Conservation (phyloP, 176 grass and related monocot species). For the Pontederia paniculata region DNA sequence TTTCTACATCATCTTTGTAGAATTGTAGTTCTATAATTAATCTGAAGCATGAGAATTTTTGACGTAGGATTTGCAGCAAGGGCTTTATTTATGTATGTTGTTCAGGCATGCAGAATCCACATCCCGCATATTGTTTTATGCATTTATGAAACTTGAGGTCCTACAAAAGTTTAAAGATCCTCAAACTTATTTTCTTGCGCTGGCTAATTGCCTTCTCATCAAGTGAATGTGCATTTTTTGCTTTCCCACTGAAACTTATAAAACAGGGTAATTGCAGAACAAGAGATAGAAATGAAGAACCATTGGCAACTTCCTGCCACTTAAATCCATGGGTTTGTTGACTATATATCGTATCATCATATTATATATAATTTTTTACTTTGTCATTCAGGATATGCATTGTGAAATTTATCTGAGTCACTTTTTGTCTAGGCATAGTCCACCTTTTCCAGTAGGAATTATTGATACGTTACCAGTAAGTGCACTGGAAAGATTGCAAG, state of each 20-base stretch:
- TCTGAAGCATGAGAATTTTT: too few species aligned
- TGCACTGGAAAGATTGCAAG: conserved; percentile 11
- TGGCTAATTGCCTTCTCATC: too few species aligned
- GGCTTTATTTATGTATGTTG: too few species aligned
- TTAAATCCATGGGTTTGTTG: conserved; percentile 8
- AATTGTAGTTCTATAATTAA: too few species aligned
- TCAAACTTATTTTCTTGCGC: too few species aligned
- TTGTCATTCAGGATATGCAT: not conserved
- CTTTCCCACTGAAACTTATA: not conserved
- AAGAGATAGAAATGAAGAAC: conserved; percentile 17
- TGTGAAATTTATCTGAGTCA: not conserved
- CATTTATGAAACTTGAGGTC: too few species aligned
- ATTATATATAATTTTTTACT: not conserved
- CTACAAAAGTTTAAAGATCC: too few species aligned
- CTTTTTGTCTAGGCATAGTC: conserved; percentile 5
- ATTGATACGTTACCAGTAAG: conserved; percentile 13
- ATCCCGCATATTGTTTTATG: too few species aligned
- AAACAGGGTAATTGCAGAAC: conserved; percentile 1
- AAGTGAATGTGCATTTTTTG: too few species aligned
- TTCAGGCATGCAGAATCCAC: too few species aligned
- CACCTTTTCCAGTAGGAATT: conserved; percentile 10
- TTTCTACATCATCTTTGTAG: too few species aligned
- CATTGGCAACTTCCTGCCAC: conserved; percentile 17
- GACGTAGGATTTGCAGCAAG: too few species aligned
- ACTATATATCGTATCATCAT: conserved; percentile 15